These are phyloP conservation scores for Lyophyllum atratum DNA, from an alignment of 768 basidiomycete genomes.

Conservation along the genomic window DNA sequence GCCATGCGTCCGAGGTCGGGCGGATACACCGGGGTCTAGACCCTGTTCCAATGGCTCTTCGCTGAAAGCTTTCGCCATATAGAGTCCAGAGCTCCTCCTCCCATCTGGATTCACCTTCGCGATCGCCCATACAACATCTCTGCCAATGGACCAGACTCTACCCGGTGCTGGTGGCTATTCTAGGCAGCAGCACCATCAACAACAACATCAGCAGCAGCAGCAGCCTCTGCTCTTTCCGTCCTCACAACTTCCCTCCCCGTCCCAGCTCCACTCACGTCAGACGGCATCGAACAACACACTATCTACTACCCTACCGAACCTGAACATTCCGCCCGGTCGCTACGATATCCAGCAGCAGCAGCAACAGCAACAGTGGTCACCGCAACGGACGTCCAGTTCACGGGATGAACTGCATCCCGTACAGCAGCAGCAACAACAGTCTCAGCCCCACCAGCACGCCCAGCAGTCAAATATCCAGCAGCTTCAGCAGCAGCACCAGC, in stretches of 20 bases:
- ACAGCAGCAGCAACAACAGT: constrained; percentile 4
- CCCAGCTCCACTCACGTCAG: constrained; percentile 17
- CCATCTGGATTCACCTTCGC: background rate
- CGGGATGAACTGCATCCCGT: constrained; percentile 41
- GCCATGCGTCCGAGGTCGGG: background rate
- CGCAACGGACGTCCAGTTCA: constrained; percentile 37
- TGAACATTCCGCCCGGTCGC: constrained; percentile 4
- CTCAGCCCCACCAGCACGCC: constrained; percentile 10
- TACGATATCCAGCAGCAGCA: background rate
- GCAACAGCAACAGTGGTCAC: constrained; percentile 17
- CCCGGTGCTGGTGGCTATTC: constrained; percentile 4
- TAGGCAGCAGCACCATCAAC: constrained; percentile 12
- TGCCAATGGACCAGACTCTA: constrained; percentile 11
- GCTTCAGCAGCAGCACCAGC: constrained; percentile 24
- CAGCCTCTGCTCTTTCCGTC: constrained; percentile 18
- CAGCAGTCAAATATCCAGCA: constrained; percentile 21
- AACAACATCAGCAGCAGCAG: constrained; percentile 10
- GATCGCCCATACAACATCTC: constrained; percentile 5
- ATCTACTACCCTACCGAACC: constrained; percentile 7
- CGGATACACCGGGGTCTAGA: background rate
- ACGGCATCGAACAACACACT: background rate
- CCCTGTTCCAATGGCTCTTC: background rate
- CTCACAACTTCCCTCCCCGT: constrained; percentile 21
- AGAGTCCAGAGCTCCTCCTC: background rate
- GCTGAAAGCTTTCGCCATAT: background rate